Conservation (phyloP, 495 filamentous ascomycete species). For the Hypoxylon lienhwacheense region DNA sequence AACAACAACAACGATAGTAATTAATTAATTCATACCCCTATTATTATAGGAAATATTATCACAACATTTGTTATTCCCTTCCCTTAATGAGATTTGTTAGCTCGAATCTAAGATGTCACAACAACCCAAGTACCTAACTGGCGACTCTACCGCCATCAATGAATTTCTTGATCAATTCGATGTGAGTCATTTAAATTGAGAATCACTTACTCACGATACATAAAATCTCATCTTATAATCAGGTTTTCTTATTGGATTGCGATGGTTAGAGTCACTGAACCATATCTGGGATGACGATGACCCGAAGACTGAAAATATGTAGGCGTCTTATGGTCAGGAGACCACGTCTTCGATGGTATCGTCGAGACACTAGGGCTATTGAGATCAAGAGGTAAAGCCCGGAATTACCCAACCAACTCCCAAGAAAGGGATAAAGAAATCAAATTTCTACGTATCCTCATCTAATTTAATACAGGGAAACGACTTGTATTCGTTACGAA, state of each 20-base stretch:
- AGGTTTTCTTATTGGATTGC: slow-evolving; percentile 96
- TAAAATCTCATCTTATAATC: slow-evolving; percentile 11
- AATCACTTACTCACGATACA: slow-evolving; percentile 1
- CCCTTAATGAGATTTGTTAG: not conserved
- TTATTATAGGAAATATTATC: too few species aligned
- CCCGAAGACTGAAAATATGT: slow-evolving; percentile 20
- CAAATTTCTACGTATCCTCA: not conserved
- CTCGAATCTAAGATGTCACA: slow-evolving; percentile 10
- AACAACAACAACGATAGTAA: not conserved
- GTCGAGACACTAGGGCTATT: slow-evolving; percentile 82
- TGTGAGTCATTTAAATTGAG: slow-evolving; percentile 57
- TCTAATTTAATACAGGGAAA: slow-evolving; percentile 62
- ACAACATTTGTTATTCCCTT: not conserved
- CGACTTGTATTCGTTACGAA: slow-evolving; percentile 96
- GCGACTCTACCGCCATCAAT: slow-evolving; percentile 70
- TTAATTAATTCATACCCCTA: not conserved
- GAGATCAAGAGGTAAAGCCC: slow-evolving; percentile 68
- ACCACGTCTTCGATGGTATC: slow-evolving; percentile 79
- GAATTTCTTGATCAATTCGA: slow-evolving; percentile 90
- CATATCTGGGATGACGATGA: not conserved
- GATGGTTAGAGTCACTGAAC: slow-evolving; percentile 69
- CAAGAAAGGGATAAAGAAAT: not conserved
- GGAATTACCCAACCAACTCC: too few species aligned
- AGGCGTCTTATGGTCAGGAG: slow-evolving; percentile 97
- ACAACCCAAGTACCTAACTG: slow-evolving; percentile 74